Percentiles rank a stretch among this genome's conserved stretches.
phyloP scores from a whole-genome alignment of 805 yeast species.

The Ascoidea asiatica region DNA sequence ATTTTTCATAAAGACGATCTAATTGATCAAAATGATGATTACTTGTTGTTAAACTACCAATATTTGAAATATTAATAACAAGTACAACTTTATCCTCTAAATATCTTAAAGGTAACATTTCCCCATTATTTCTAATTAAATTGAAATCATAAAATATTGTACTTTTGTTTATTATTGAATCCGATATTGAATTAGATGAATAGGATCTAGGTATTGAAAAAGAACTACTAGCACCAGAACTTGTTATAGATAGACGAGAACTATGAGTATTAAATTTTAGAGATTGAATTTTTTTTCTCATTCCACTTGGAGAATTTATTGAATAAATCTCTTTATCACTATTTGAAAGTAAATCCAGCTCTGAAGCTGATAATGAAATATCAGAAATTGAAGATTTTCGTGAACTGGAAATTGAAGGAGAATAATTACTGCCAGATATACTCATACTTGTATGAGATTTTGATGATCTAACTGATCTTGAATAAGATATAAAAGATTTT shows the following conservation, averaged over 20 bases:
- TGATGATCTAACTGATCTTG: not conserved
- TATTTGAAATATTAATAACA: not conserved
- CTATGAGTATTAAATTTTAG: too few relatives aligned
- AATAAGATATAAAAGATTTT: not conserved
- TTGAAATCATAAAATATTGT: not conserved
- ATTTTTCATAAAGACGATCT: conserved; percentile 47
- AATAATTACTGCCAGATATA: too few relatives aligned
- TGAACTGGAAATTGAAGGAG: not conserved
- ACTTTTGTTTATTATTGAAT: too few relatives aligned
- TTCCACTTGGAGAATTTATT: too few relatives aligned
- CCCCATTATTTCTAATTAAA: not conserved
- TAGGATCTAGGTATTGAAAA: too few relatives aligned
- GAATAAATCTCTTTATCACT: not conserved
- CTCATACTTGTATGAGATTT: not conserved
- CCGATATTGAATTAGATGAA: not conserved
- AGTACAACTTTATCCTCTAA: not conserved
- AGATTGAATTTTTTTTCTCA: not conserved
- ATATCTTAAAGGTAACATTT: not conserved
- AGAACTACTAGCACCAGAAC: too few relatives aligned
- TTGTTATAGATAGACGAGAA: not conserved
- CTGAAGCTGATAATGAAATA: not conserved
- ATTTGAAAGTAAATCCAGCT: not conserved
- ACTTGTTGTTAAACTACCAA: not conserved
- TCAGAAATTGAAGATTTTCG: not conserved
- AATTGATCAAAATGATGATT: conserved; percentile 18